Evolutionary conservation across 495 filamentous ascomycete species (phyloP).

Genomic region (Cairneyella variabilis): DNA sequence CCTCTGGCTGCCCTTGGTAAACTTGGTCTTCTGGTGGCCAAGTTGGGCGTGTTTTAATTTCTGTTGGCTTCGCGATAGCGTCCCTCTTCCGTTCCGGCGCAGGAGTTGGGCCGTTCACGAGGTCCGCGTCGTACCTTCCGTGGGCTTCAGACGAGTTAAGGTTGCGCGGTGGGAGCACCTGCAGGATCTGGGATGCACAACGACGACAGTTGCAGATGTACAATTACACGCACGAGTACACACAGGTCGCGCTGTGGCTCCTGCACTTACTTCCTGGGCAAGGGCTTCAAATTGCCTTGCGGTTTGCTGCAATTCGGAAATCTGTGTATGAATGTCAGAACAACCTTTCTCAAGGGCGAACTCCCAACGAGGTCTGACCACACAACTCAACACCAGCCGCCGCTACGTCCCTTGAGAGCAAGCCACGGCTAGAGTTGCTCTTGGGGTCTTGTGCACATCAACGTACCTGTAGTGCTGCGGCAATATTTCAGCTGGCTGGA

Average conservation of each 20-base stretch:
- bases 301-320: neutral
- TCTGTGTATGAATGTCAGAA: neutral
- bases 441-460: neutral
- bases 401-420: neutral
- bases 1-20: too few species aligned
- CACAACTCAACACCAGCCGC: neutral
- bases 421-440: neutral
- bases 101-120: neutral
- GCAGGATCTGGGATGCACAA: too few species aligned
- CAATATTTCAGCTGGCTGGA: too few species aligned
- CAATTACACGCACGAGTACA: too few species aligned
- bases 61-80: too few species aligned
- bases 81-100: neutral
- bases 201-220: too few species aligned
- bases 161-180: too few species aligned
- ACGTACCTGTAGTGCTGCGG: neutral
- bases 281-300: neutral
- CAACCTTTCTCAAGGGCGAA: neutral
- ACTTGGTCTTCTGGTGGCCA: constrained; percentile 7
- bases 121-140: neutral
- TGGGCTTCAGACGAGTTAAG: too few species aligned
- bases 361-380: neutral
- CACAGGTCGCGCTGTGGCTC: neutral
- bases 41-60: neutral
- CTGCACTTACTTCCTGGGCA: too few species aligned